Evolutionary conservation across 148 eudicot species (phyloP), one percentile per base, ranked within the genome.

Genomic region (Rhododendron ferrugineum): DNA sequence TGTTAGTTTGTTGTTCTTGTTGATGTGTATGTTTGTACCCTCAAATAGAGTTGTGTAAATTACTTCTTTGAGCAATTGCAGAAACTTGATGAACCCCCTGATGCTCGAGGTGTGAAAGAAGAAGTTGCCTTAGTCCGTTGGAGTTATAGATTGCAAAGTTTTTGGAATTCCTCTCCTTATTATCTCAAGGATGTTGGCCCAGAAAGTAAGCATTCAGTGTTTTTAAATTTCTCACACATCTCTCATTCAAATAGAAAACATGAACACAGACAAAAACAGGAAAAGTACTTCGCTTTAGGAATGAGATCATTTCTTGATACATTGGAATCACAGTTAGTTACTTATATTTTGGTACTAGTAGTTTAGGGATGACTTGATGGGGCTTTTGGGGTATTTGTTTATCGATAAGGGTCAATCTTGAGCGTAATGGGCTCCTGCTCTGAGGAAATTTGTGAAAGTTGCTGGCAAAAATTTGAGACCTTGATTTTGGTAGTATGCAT

Each of bases 161-260:
- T 75, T 70, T 84, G 89, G 87, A 88, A 44, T 44, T 79, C 88
- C 15, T 89, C 91, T 89, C 84, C 89, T 83, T 91, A 91, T 85
- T 81, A 88, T 85, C 84, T 81, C 22, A 84, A 85, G 75, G 89
- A 56, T 47, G 84, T 80, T 64, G 86, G 40, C 26, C 14, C 85
- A 66, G 66, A 80, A 49, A 83, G 92, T 91, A 86, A 81, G 88
- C 60, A 50, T 66, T 80, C 18, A 30, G 11, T 42, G 10, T 26
- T 42, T 68, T 16, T 30, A 73, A n/a, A 32, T n/a, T 83, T 80
- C 1, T 85, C 79, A 10, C 30, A 2, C 11, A 14, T 49, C 18
- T 0, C 37, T 46, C 28, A 74, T 60, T 37, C 44, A 82, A 18
- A 7, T n/a, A 28, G 7, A 44, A 56, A 15, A 28, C 10, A 10